Evolutionary conservation across 192 early-diverging fungal species (phyloP).

Genomic region (Phycomyces blakesleeanus): DNA sequence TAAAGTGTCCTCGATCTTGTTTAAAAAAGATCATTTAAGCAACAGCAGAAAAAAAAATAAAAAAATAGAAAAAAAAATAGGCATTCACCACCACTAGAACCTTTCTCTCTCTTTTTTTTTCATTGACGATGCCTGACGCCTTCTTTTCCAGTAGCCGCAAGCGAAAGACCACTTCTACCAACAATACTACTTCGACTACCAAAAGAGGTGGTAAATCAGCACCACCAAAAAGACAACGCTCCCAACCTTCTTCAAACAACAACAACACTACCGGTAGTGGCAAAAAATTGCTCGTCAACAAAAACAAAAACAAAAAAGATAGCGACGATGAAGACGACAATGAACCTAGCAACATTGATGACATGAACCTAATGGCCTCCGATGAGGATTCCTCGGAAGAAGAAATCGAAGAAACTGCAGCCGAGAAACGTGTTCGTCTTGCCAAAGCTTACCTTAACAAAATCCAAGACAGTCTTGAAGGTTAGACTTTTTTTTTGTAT

Average conservation of each 20-base stretch:
- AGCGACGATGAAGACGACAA: conserved; percentile 46
- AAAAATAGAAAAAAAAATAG: too few relatives aligned
- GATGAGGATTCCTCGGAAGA: conserved; percentile 63
- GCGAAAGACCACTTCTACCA: conserved; percentile 13
- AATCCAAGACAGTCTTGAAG: conserved; percentile 61
- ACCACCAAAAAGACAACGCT: background rate
- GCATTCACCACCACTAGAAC: too few relatives aligned
- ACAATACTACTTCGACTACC: background rate
- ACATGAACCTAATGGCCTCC: conserved; percentile 48
- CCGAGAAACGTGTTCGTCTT: conserved; percentile 88
- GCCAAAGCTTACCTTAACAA: conserved; percentile 90
- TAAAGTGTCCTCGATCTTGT: background rate
- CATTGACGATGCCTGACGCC: conserved; percentile 15
- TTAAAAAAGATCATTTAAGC: conserved; percentile 1
- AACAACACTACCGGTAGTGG: too few relatives aligned
- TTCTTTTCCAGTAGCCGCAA: conserved; percentile 27
- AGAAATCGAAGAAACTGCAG: conserved; percentile 76
- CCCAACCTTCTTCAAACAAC: too few relatives aligned
- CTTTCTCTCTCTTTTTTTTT: too few relatives aligned
- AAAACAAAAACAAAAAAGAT: conserved; percentile 16
- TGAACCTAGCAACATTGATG: conserved; percentile 53
- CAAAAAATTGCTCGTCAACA: background rate
- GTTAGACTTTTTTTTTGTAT: too few relatives aligned
- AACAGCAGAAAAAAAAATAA: too few relatives aligned
- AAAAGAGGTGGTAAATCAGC: background rate